Percentiles rank a stretch among this genome's conserved stretches.
Evolutionary conservation across 495 filamentous ascomycete species (phyloP).

Genomic region (Diplogelasinospora grovesii): DNA sequence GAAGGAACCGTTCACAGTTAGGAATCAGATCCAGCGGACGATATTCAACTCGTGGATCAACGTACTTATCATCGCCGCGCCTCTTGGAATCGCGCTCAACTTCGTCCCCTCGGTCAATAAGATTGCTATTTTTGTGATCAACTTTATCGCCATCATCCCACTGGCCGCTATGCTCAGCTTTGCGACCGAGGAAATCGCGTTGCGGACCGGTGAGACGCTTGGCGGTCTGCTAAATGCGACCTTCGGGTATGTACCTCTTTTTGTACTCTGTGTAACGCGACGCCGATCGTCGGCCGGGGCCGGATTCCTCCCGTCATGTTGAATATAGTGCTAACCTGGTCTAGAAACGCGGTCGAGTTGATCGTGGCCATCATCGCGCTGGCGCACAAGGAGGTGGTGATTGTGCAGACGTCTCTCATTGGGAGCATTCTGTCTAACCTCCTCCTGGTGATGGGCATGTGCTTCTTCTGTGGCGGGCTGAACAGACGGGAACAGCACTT

Average conservation of each 20-base stretch:
- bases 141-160: conserved; percentile 86
- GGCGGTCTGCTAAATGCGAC: conserved; percentile 83
- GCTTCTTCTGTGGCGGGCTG: conserved; percentile 83
- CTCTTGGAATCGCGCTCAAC: conserved; percentile 68
- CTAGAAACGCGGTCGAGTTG: conserved; percentile 81
- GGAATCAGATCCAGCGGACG: conserved; percentile 62
- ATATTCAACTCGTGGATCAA: conserved; percentile 82
- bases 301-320: too few species aligned
- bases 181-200: conserved; percentile 83
- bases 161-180: conserved; percentile 85
- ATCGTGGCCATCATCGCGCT: conserved; percentile 87
- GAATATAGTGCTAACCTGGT: conserved; percentile 1
- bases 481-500: conserved; percentile 78
- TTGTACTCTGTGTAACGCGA: too few species aligned
- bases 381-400: conserved; percentile 62
- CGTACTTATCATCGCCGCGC: conserved; percentile 68
- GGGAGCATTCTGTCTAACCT: conserved; percentile 89
- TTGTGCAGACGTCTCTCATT: conserved; percentile 89
- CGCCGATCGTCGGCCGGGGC: too few species aligned
- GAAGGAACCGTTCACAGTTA: conserved; percentile 54
- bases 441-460: conserved; percentile 87
- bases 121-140: conserved; percentile 69
- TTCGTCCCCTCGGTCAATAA: conserved; percentile 49
- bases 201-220: conserved; percentile 75
- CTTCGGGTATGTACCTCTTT: conserved; percentile 58